These are phyloP conservation scores for Sporothrix pallida DNA, from an alignment of 2,329 filamentous ascomycete genomes.

Conservation along the genomic window DNA sequence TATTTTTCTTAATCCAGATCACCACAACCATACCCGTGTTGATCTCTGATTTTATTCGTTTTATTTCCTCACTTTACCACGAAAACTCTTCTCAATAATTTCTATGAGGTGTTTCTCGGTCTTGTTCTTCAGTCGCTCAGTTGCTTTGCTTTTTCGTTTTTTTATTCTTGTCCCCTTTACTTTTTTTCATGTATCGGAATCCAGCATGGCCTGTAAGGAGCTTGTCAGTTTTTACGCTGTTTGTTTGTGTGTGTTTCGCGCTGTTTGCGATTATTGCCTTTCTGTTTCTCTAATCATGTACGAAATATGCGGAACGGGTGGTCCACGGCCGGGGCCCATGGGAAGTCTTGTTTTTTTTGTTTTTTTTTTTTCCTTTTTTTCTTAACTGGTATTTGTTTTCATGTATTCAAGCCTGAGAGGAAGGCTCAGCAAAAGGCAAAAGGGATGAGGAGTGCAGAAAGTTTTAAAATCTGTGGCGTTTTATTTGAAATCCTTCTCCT, in stretches of 20 bases:
- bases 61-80: background rate
- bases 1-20: background rate
- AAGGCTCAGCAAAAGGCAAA: background rate
- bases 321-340: background rate
- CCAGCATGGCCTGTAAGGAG: conserved; percentile 22
- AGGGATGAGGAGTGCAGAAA: background rate
- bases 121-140: background rate
- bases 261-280: background rate
- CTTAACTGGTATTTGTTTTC: background rate
- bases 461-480: conserved; percentile 1
- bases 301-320: conserved; percentile 18
- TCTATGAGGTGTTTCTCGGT: background rate
- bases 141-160: background rate
- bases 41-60: conserved; percentile 12
- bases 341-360: background rate
- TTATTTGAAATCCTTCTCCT: background rate
- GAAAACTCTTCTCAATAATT: conserved; percentile 1
- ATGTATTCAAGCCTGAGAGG: background rate
- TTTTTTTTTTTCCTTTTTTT: too few species aligned
- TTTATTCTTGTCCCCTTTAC: background rate
- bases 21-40: conserved; percentile 20
- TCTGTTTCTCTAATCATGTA: conserved; percentile 20
- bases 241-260: conserved; percentile 2
- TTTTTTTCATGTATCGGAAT: conserved; percentile 6
- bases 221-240: conserved; percentile 2